Percentiles rank a stretch among this genome's conserved stretches.
phyloP scores from a whole-genome alignment of 148 eudicot genomes.

The Rheum nobile region DNA sequence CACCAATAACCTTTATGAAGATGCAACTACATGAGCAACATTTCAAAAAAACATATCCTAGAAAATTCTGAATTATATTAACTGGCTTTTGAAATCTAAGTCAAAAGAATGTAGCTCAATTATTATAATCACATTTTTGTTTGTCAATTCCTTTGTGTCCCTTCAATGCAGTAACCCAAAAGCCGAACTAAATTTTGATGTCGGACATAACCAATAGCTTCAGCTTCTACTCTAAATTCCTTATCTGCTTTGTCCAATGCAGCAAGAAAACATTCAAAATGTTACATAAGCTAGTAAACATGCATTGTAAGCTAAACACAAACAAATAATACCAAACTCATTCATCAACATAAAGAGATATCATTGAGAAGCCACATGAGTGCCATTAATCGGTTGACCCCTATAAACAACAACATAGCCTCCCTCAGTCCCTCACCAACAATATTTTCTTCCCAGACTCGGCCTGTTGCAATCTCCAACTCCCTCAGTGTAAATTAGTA shows the following conservation, averaged over 20 bases:
- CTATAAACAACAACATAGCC: conserved; percentile 83
- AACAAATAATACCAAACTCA: background rate
- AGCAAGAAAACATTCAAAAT: conserved; percentile 2
- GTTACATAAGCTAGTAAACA: background rate
- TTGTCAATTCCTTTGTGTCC: conserved; percentile 12
- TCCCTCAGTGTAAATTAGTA: conserved; percentile 90
- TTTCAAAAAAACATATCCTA: no score
- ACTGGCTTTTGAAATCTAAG: no score
- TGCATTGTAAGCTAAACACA: no score
- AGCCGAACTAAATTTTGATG: conserved; percentile 17
- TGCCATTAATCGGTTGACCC: conserved; percentile 63
- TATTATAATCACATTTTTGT: no score
- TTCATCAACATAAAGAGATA: conserved; percentile 48
- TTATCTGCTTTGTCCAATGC: conserved; percentile 19
- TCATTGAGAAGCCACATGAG: conserved; percentile 78
- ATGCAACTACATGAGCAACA: no score
- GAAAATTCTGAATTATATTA: no score
- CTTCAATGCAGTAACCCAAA: conserved; percentile 16
- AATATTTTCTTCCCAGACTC: conserved; percentile 48
- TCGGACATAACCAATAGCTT: conserved; percentile 15
- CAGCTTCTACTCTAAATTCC: conserved; percentile 18
- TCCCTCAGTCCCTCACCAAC: conserved; percentile 88
- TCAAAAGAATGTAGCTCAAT: no score
- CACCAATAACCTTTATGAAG: conserved; percentile 53
- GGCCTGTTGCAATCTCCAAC: conserved; percentile 58